A percentile compares a stretch with the other conserved stretches of the same genome.
These are phyloP conservation scores for Williopsis jadinii DNA, from an alignment of 1,139 yeast genomes.

Conservation along the genomic window DNA sequence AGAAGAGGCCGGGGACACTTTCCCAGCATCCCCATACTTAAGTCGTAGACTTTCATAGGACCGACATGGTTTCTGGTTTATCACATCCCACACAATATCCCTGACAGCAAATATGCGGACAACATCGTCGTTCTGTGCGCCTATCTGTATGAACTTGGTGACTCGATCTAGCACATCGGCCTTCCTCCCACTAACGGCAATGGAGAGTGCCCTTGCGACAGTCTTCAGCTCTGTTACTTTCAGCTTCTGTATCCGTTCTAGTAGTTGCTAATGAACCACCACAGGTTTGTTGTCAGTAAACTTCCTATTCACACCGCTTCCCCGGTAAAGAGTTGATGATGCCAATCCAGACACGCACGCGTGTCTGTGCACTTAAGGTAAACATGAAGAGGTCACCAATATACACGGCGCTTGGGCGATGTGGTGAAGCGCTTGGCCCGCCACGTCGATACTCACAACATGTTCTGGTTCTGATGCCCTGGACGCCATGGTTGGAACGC, in stretches of 20 bases:
- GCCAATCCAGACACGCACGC: no score
- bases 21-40: slow-evolving; percentile 3
- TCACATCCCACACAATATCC: slow-evolving; percentile 34
- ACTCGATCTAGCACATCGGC: slow-evolving; percentile 44
- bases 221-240: slow-evolving; percentile 33
- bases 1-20: slow-evolving; percentile 1
- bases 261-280: neutral
- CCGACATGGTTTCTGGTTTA: slow-evolving; percentile 22
- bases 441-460: no score
- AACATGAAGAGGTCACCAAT: no score
- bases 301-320: no score
- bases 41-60: slow-evolving; percentile 10
- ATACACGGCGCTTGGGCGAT: no score
- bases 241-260: slow-evolving; percentile 6
- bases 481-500: no score
- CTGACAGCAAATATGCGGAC: slow-evolving; percentile 38
- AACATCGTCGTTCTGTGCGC: slow-evolving; percentile 31
- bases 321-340: no score
- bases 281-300: no score
- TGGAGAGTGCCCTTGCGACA: slow-evolving; percentile 38
- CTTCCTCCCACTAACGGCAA: slow-evolving; percentile 44
- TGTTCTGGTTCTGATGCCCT: no score
- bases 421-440: no score
- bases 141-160: slow-evolving; percentile 31
- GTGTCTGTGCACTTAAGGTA: no score